Base-by-base conservation (phyloP, 23 red algal species). In the Agarophyton chilense region DNA sequence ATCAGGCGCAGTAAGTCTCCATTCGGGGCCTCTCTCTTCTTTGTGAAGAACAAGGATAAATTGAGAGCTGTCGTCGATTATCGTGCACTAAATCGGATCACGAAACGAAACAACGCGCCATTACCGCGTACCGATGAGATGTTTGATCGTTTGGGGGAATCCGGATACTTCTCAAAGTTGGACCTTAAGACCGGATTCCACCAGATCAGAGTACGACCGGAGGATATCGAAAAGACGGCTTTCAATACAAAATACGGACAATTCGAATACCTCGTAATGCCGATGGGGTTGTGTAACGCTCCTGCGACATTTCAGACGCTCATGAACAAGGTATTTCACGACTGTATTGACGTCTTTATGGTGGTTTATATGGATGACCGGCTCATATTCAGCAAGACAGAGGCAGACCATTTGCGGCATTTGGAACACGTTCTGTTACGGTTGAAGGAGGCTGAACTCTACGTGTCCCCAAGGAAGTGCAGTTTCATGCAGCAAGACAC, bases 1-100 rank as follows among this genome's bases (percentile, higher is more conserved):
- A 84, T 84, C 0, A 44, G 61, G 4, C 79, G 58, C 38, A 84
- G 79, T 32, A n/a, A 36, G 4, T 84, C 79, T 2, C 60, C 79
- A 1, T 66, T 28, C 25, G 55, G 79, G 2, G 8, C 49, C 12
- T 47, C 44, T 67, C n/a, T 84, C 1, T 67, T 84, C 4, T 84
- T 40, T n/a, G 50, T 67, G 29, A 67, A 61, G 9, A 29, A 60
- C 17, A 47, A 12, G 7, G 44, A 12, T 9, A 47, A 47, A 9
- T 47, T 6, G 12, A 47, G 12, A 47, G 44, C 7, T 9, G 44
- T 47, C 44, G 44, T 47, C 6, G 44, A 47, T 12, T 47, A 47
- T 47, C 44, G 44, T 21, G 47, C 44, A 47, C 35, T 34, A 18
- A 44, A 45, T 36, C 6, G 17, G 2, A 2, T 47, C 44, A 47